Evolutionary conservation across 306 rosid genomes (phyloP).

Genomic region (Elaeagnus macrophylla): DNA sequence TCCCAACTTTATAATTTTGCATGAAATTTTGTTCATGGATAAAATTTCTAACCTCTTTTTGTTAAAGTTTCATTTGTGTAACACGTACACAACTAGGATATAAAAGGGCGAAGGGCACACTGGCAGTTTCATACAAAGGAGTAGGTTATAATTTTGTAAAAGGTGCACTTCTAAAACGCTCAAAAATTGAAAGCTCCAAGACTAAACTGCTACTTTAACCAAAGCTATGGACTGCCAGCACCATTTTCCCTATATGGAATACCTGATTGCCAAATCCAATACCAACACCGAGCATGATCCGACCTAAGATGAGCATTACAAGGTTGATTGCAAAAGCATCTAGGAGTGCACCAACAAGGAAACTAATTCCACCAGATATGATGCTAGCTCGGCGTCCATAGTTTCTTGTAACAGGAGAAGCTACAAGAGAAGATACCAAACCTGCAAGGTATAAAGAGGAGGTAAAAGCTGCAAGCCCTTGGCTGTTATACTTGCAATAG

Average conservation of each 20-base stretch:
- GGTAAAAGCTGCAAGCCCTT: constrained; percentile 82
- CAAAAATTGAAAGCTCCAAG: too few relatives aligned
- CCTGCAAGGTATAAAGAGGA: constrained; percentile 87
- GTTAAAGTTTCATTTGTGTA: too few relatives aligned
- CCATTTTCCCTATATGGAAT: neutral
- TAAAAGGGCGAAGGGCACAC: too few relatives aligned
- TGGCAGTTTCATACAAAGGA: too few relatives aligned
- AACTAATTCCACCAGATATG: constrained; percentile 64
- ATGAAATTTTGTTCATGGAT: too few relatives aligned
- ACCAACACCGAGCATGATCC: constrained; percentile 91
- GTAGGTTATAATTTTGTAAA: too few relatives aligned
- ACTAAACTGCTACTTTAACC: too few relatives aligned
- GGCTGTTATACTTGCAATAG: constrained; percentile 86
- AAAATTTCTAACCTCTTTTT: too few relatives aligned
- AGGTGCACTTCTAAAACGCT: too few relatives aligned
- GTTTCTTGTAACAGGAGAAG: constrained; percentile 68
- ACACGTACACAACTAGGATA: too few relatives aligned
- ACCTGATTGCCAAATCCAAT: constrained; percentile 98
- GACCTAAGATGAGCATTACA: constrained; percentile 64
- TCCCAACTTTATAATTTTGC: too few relatives aligned
- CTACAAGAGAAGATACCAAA: constrained; percentile 60
- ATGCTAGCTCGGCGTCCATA: constrained; percentile 71
- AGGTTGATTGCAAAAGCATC: constrained; percentile 61
- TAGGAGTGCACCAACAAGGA: constrained; percentile 55
- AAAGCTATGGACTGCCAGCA: too few relatives aligned